phyloP scores from a whole-genome alignment of 148 eudicot species.

The Rhododendron kiyosumense region DNA sequence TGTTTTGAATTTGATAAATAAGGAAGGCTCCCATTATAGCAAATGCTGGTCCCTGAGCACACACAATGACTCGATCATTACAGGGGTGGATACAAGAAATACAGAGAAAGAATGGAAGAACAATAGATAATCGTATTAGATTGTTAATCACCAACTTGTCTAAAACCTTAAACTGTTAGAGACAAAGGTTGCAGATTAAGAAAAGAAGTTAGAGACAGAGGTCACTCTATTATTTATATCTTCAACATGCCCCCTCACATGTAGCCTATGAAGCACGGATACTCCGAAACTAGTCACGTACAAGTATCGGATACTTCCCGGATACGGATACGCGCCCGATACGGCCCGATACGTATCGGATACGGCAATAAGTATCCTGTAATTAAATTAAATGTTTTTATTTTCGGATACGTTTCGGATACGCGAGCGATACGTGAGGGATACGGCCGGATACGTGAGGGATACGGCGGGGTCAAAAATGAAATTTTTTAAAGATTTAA shows the following conservation, averaged over 20 bases:
- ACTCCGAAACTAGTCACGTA: no score
- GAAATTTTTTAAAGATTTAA: no score
- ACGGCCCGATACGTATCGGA: no score
- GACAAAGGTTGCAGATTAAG: background rate
- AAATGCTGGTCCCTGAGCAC: conserved; percentile 66
- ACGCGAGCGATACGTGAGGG: no score
- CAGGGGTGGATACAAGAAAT: background rate
- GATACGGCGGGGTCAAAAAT: no score
- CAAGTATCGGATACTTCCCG: no score
- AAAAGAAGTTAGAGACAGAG: background rate
- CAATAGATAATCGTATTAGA: background rate
- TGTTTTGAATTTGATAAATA: conserved; percentile 63
- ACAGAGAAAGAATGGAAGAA: background rate
- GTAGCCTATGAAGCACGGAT: no score
- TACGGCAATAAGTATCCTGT: no score
- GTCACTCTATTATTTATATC: background rate
- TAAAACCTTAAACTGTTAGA: background rate
- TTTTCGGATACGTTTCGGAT: no score
- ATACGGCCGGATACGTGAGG: no score
- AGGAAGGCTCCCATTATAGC: conserved; percentile 87
- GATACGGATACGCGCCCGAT: no score
- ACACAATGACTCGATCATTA: background rate
- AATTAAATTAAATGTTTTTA: no score
- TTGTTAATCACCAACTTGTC: background rate
- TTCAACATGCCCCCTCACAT: background rate